Conservation (phyloP, 1,284 basidiomycete genomes). For the Apiotrichum montevideense region DNA sequence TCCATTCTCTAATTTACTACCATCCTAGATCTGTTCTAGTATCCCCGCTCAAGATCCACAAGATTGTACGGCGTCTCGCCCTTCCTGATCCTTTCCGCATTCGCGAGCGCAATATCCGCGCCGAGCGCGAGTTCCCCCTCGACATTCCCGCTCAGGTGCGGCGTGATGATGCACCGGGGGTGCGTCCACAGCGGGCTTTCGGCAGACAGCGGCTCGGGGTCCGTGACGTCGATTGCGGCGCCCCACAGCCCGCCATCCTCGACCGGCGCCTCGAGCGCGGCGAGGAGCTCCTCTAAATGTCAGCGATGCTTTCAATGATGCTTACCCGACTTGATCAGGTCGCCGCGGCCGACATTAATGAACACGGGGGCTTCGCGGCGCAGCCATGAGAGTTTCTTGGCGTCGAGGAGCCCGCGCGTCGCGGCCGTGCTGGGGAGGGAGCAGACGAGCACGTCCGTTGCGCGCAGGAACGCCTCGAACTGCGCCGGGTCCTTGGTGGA, state of each 20-base stretch:
- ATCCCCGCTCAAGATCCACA: constrained; percentile 33
- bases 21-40: constrained; percentile 8
- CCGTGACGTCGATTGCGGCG: constrained; percentile 40
- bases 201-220: constrained; percentile 38
- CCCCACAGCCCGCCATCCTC: constrained; percentile 24
- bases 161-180: constrained; percentile 34
- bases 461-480: constrained; percentile 36
- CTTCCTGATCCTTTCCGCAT: constrained; percentile 28
- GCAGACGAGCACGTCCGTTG: constrained; percentile 40
- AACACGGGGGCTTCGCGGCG: constrained; percentile 32
- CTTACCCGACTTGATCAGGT: constrained; percentile 32
- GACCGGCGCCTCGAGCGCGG: constrained; percentile 20
- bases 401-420: constrained; percentile 36
- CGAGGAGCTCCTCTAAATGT: constrained; percentile 31
- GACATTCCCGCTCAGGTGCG: constrained; percentile 34
- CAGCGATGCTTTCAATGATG: not conserved
- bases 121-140: constrained; percentile 36
- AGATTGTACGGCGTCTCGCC: constrained; percentile 28
- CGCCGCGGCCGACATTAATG: constrained; percentile 42
- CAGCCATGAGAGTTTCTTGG: constrained; percentile 26
- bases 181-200: constrained; percentile 35
- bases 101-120: constrained; percentile 38
- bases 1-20: no score
- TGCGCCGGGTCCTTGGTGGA: constrained; percentile 30
- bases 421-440: constrained; percentile 37